These are phyloP conservation scores for Asterochloris sp. DNA, from an alignment of 139 green algal species.

Conservation along the genomic window DNA sequence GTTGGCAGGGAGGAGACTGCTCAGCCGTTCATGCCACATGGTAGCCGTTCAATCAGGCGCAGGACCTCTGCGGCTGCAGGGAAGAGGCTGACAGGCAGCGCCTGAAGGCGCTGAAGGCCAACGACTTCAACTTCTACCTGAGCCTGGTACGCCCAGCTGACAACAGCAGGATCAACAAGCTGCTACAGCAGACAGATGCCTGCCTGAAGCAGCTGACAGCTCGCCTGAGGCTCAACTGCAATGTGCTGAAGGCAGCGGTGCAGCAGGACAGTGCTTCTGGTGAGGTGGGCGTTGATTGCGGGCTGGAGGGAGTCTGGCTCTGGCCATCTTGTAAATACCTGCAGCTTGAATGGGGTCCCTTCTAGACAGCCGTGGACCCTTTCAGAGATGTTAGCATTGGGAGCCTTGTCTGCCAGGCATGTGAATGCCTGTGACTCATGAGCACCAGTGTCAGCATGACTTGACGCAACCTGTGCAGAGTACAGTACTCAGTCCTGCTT, in stretches of 20 bases:
- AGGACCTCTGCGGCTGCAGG: background rate
- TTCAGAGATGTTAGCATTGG: too few species aligned
- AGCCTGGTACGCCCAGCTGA: conserved; percentile 54
- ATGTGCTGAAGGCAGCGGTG: background rate
- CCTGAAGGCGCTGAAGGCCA: conserved; percentile 61
- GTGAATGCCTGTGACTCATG: background rate
- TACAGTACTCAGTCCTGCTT: background rate
- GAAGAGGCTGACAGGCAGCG: conserved; percentile 47
- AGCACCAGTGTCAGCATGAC: background rate
- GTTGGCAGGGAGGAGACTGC: background rate
- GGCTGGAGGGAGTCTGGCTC: too few species aligned
- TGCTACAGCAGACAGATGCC: conserved; percentile 57
- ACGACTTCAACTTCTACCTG: conserved; percentile 80
- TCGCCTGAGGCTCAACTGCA: conserved; percentile 12
- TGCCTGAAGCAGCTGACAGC: conserved; percentile 51
- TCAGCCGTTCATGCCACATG: background rate
- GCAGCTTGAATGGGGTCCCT: too few species aligned
- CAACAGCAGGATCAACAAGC: conserved; percentile 44
- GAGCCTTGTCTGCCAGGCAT: too few species aligned
- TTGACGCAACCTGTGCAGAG: background rate
- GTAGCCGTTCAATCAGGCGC: background rate
- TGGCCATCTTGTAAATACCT: too few species aligned
- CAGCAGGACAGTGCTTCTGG: too few species aligned
- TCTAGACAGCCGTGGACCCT: too few species aligned
- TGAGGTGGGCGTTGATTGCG: too few species aligned